Percentiles rank a stretch among this genome's conserved stretches.
Evolutionary conservation across 192 early-diverging fungal species (phyloP).

Genomic region (Coemansia sp.): DNA sequence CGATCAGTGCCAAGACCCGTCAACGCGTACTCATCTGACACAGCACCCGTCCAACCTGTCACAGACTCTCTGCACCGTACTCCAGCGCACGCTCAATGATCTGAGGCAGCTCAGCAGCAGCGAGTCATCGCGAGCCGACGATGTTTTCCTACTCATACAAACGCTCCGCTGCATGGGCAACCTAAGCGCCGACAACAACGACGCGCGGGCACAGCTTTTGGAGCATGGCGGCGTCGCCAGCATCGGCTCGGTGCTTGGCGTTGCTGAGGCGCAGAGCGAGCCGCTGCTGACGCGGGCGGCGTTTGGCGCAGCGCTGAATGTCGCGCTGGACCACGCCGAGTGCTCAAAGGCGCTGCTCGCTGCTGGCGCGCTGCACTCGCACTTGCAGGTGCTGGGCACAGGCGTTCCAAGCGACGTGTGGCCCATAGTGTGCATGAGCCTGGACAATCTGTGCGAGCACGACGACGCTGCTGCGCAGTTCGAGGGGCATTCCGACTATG

Average conservation of each 20-base stretch:
- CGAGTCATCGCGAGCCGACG: conserved; percentile 27
- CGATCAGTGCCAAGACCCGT: conserved; percentile 29
- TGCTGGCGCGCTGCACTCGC: conserved; percentile 22
- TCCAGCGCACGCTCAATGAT: conserved; percentile 13
- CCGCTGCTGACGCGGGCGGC: conserved; percentile 45
- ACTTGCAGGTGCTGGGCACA: conserved; percentile 20
- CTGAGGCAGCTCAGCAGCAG: background rate
- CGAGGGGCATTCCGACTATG: conserved; percentile 18
- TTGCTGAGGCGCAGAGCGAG: conserved; percentile 9
- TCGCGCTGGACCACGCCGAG: conserved; percentile 23
- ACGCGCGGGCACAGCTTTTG: conserved; percentile 18
- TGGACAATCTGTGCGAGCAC: conserved; percentile 50
- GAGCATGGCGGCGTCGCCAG: conserved; percentile 10
- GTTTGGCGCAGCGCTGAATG: conserved; percentile 49
- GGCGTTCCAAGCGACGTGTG: conserved; percentile 18
- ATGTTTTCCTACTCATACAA: conserved; percentile 38
- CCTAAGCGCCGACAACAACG: conserved; percentile 40
- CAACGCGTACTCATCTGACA: conserved; percentile 18
- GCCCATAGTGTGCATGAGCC: conserved; percentile 27
- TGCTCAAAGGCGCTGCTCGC: conserved; percentile 27
- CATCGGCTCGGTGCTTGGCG: conserved; percentile 9
- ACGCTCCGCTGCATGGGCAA: conserved; percentile 54
- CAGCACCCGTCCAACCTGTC: conserved; percentile 11
- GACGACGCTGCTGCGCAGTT: conserved; percentile 20
- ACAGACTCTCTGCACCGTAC: conserved; percentile 10